Percentiles rank a stretch among this genome's conserved stretches.
Evolutionary conservation across 2,329 filamentous ascomycete species (phyloP).

Genomic region (Pseudogymnoascus sp.): DNA sequence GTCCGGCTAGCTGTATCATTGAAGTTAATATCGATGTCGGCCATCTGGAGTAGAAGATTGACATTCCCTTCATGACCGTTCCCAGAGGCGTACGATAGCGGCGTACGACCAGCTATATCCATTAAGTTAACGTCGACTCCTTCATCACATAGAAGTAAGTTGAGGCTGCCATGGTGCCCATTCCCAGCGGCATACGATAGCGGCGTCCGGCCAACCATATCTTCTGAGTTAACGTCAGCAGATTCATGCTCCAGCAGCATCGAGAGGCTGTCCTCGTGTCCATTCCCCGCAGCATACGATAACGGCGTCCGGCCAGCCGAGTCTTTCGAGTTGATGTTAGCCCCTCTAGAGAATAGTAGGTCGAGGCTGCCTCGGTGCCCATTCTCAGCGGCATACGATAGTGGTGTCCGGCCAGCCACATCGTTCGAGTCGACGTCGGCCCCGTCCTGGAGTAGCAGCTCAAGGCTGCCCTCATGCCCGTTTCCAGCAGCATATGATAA

Average conservation of each 20-base stretch:
- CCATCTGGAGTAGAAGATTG: too few relatives aligned
- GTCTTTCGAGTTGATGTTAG: neutral
- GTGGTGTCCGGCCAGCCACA: neutral
- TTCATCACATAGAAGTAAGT: too few relatives aligned
- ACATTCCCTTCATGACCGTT: too few relatives aligned
- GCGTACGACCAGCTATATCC: too few relatives aligned
- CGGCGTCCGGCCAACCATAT: neutral
- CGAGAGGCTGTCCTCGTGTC: neutral
- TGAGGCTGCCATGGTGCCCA: neutral
- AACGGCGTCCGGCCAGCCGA: slow-evolving; percentile 27
- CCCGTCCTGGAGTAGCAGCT: neutral
- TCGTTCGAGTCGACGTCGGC: neutral
- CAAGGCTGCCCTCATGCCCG: neutral
- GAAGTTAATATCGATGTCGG: too few relatives aligned
- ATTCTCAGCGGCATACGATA: neutral
- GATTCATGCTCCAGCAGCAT: neutral
- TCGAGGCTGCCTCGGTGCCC: neutral
- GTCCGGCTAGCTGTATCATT: too few relatives aligned
- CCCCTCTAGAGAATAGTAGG: neutral
- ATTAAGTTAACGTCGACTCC: too few relatives aligned
- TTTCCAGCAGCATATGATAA: neutral
- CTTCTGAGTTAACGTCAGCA: neutral
- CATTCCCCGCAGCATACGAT: neutral
- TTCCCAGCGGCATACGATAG: neutral
- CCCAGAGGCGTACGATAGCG: too few relatives aligned